phyloP scores from a whole-genome alignment of 495 filamentous ascomycete genomes.

The Endocarpon pusillum region DNA sequence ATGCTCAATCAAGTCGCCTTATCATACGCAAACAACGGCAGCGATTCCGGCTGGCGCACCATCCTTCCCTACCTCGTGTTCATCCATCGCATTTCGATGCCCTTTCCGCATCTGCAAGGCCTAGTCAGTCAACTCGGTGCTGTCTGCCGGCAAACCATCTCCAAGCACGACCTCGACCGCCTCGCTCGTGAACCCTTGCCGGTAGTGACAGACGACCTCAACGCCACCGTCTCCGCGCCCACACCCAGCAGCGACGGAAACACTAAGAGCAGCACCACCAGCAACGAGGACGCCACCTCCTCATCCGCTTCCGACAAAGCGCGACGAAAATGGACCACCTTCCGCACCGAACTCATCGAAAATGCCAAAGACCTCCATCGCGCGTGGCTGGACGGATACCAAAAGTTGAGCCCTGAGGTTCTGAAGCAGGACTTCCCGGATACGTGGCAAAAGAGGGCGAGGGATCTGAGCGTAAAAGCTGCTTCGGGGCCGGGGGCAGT shows the following conservation, averaged over 20 bases:
- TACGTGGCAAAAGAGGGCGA: background rate
- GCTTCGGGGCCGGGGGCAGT: background rate
- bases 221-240: background rate
- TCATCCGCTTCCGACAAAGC: background rate
- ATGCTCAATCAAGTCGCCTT: background rate
- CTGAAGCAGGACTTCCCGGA: background rate
- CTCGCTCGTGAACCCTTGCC: background rate
- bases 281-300: background rate
- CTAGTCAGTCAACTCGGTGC: background rate
- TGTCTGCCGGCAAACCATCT: background rate
- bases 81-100: background rate
- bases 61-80: conserved; percentile 1
- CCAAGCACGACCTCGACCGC: background rate
- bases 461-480: background rate
- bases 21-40: background rate
- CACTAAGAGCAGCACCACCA: background rate
- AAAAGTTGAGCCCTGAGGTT: background rate
- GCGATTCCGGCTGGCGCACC: background rate
- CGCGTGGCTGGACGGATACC: background rate
- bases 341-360: background rate
- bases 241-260: background rate
- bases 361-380: background rate
- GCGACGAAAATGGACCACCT: too few species aligned
- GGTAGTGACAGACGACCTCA: background rate
- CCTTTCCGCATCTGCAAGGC: background rate